phyloP scores from a whole-genome alignment of 345 rosid species.

The Balakata baccata region DNA sequence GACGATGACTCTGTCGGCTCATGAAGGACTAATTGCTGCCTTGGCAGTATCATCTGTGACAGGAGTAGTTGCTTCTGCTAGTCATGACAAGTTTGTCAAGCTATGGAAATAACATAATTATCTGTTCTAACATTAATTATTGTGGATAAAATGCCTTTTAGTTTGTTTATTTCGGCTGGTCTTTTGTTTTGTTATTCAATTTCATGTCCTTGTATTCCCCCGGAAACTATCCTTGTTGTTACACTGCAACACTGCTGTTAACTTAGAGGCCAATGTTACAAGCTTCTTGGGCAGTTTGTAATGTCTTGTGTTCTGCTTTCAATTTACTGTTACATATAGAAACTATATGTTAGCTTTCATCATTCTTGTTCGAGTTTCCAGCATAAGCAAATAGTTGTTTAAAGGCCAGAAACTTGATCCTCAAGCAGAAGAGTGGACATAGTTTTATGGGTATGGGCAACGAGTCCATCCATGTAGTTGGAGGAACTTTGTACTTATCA shows the following conservation, averaged over 20 bases:
- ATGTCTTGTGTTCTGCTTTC: conserved; percentile 7
- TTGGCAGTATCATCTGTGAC: conserved; percentile 68
- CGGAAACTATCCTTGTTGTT: conserved; percentile 16
- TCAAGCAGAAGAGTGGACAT: not conserved
- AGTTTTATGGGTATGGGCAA: not conserved
- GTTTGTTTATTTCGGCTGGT: conserved; percentile 13
- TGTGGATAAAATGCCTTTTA: conserved; percentile 11
- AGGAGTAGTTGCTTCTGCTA: conserved; percentile 88
- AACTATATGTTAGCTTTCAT: too few relatives aligned
- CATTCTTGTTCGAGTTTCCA: too few relatives aligned
- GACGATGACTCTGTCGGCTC: conserved; percentile 74
- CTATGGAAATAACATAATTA: conserved; percentile 65
- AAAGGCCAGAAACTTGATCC: conserved; percentile 14
- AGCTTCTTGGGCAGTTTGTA: conserved; percentile 9
- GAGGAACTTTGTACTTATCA: conserved; percentile 5
- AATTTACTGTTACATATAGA: too few relatives aligned
- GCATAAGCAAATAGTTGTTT: not conserved
- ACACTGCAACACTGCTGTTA: not conserved
- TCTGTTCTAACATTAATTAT: not conserved
- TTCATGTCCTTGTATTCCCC: conserved; percentile 19
- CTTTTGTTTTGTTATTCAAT: conserved; percentile 10
- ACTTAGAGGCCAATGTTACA: conserved; percentile 12
- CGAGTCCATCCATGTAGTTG: not conserved
- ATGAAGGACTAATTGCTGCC: conserved; percentile 72
- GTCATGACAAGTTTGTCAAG: conserved; percentile 87